These are phyloP conservation scores for Apiospora rasikravindrae DNA, from an alignment of 2,329 filamentous ascomycete species.

Conservation along the genomic window DNA sequence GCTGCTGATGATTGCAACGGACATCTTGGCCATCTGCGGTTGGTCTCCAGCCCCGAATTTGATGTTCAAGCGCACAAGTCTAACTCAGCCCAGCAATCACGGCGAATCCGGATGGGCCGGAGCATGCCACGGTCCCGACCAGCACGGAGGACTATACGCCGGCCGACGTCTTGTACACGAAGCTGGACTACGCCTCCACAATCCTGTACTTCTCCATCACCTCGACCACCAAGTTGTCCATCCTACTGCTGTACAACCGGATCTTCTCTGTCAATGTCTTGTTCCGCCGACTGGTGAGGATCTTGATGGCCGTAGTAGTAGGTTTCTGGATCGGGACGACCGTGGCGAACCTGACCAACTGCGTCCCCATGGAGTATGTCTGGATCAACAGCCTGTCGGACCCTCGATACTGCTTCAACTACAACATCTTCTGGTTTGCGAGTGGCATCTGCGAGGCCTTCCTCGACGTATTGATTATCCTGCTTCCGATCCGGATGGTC, in stretches of 20 bases:
- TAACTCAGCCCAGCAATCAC: conserved; percentile 19
- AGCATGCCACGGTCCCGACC: conserved; percentile 25
- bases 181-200: conserved; percentile 31
- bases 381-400: conserved; percentile 28
- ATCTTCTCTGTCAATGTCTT: conserved; percentile 34
- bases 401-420: conserved; percentile 31
- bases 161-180: conserved; percentile 26
- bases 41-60: conserved; percentile 12
- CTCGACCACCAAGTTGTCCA: conserved; percentile 37
- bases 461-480: conserved; percentile 29
- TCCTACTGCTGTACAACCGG: conserved; percentile 39
- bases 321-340: conserved; percentile 32
- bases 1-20: conserved; percentile 20
- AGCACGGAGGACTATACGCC: conserved; percentile 24
- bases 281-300: conserved; percentile 33
- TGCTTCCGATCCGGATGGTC: conserved; percentile 28
- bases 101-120: conserved; percentile 25
- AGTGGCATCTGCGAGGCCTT: conserved; percentile 26
- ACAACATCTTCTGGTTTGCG: conserved; percentile 28
- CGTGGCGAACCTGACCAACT: conserved; percentile 31
- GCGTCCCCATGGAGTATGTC: conserved; percentile 30
- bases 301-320: conserved; percentile 26
- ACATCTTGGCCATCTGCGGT: conserved; percentile 25
- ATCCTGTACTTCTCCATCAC: conserved; percentile 39
- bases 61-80: background rate